Conservation (phyloP, 2,329 filamentous ascomycete species). For the Phyllosticta capitalensis region DNA sequence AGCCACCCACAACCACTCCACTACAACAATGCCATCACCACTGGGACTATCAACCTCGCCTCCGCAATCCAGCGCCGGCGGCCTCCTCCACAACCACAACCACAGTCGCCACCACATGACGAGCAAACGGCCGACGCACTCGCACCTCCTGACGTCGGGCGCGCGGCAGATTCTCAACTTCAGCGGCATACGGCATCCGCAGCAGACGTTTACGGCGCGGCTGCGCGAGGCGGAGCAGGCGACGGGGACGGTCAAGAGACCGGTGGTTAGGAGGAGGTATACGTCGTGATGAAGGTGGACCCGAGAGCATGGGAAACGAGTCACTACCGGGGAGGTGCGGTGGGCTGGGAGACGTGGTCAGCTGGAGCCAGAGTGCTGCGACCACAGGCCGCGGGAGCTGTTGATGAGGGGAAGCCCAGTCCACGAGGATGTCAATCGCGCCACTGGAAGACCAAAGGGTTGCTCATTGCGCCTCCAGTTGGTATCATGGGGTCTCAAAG, state of each 20-base stretch:
- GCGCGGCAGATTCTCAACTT: conserved; percentile 17
- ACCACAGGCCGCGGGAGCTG: too few species aligned
- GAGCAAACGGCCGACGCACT: conserved; percentile 9
- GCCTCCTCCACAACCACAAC: background rate
- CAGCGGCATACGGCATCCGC: conserved; percentile 18
- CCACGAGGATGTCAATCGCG: too few species aligned
- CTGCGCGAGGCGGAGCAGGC: conserved; percentile 18
- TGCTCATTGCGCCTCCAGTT: too few species aligned
- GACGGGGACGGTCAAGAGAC: background rate
- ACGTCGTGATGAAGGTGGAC: background rate
- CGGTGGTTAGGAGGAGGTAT: background rate
- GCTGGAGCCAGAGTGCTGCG: too few species aligned
- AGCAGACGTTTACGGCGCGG: conserved; percentile 19
- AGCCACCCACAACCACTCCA: too few species aligned
- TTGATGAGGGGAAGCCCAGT: too few species aligned
- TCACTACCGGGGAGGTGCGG: too few species aligned
- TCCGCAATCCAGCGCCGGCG: background rate
- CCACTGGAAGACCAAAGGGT: too few species aligned
- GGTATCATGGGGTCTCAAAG: too few species aligned
- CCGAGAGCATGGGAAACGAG: too few species aligned
- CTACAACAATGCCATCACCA: too few species aligned
- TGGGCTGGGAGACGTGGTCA: too few species aligned
- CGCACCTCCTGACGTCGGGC: conserved; percentile 11
- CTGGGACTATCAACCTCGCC: background rate
- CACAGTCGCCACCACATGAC: background rate